Percentiles rank a stretch among this genome's conserved stretches.
Evolutionary conservation across 108 stramenopile genomes (phyloP).

Genomic region (Phaeodactylum tricornutum): DNA sequence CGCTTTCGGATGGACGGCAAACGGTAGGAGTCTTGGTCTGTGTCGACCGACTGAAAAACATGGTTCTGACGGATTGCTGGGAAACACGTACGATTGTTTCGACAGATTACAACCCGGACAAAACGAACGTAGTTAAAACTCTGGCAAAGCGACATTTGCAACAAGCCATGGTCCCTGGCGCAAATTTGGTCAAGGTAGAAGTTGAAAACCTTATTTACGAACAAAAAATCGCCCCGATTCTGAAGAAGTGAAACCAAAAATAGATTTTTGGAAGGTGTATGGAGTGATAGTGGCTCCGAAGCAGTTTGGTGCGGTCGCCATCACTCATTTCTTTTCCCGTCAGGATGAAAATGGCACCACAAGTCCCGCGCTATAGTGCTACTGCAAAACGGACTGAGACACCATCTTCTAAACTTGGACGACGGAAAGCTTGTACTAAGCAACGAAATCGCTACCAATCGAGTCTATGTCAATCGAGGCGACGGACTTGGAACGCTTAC

Average conservation of each 20-base stretch:
- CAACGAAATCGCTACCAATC: too few relatives aligned
- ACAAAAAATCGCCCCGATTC: not conserved
- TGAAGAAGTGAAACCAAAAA: not conserved
- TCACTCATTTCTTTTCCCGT: too few relatives aligned
- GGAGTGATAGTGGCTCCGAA: too few relatives aligned
- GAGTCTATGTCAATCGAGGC: too few relatives aligned
- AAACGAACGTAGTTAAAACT: constrained; percentile 1
- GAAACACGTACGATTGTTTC: not conserved
- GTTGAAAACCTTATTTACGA: constrained; percentile 11
- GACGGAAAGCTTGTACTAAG: too few relatives aligned
- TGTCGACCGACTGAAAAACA: constrained; percentile 1
- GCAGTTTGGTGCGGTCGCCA: too few relatives aligned
- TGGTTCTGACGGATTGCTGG: not conserved
- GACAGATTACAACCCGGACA: not conserved
- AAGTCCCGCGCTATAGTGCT: too few relatives aligned
- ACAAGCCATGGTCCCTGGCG: constrained; percentile 31
- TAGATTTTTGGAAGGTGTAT: too few relatives aligned
- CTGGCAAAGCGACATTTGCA: constrained; percentile 7
- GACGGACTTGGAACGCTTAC: too few relatives aligned
- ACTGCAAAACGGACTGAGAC: too few relatives aligned
- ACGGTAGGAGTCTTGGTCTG: not conserved
- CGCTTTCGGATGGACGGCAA: not conserved
- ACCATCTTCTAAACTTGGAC: too few relatives aligned
- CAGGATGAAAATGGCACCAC: too few relatives aligned
- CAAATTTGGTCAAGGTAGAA: constrained; percentile 19